Percentiles rank a stretch among this genome's conserved stretches.
Evolutionary conservation across 331 rosid genomes (phyloP).

Genomic region (Pyracantha coccinea): DNA sequence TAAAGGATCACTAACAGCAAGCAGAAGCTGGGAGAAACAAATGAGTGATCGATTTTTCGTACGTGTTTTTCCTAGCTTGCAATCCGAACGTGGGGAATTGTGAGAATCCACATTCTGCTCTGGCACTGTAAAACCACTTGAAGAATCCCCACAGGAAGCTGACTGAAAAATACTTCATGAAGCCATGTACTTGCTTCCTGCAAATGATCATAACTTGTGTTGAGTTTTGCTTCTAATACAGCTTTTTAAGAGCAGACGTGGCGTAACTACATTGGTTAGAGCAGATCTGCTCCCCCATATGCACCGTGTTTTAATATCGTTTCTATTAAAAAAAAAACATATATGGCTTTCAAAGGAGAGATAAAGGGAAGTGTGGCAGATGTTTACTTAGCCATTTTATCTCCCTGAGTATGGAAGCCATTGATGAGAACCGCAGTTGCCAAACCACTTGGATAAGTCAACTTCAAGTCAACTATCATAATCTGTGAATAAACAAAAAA

Average conservation of each 20-base stretch:
- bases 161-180: constrained; percentile 58
- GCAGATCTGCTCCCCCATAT: too few species aligned
- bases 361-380: neutral
- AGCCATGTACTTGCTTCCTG: constrained; percentile 74
- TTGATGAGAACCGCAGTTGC: constrained; percentile 90
- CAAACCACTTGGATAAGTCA: constrained; percentile 80
- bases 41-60: neutral
- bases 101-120: constrained; percentile 60
- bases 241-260: neutral
- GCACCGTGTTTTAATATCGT: too few species aligned
- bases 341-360: too few species aligned
- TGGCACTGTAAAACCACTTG: constrained; percentile 80
- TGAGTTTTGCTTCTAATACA: neutral
- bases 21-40: neutral
- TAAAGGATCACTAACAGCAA: neutral
- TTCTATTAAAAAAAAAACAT: neutral
- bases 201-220: neutral
- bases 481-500: constrained; percentile 29
- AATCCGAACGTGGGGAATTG: constrained; percentile 85
- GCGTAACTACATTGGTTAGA: too few species aligned
- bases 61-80: constrained; percentile 86
- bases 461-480: constrained; percentile 77
- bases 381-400: constrained; percentile 66
- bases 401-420: constrained; percentile 79
- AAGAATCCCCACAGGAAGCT: constrained; percentile 85